Base-by-base conservation (phyloP, 441 rosid genomes). In the Breynia disticha region DNA sequence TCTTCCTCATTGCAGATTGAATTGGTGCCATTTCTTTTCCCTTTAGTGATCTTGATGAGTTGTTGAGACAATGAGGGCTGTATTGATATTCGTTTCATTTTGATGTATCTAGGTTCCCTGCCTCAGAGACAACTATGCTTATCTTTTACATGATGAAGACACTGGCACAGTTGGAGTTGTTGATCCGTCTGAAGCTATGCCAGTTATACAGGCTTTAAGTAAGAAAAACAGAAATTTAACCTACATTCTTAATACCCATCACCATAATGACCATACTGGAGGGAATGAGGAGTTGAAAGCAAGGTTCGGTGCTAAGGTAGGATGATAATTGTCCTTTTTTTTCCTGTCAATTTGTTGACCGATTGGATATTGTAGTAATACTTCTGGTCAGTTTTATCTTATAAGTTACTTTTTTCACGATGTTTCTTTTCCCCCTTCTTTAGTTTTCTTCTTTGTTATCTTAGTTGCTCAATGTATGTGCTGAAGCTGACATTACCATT, bases 91-190 rank as follows among this genome's bases (percentile, higher is more conserved):
- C 49, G 19, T 9, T 53, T 42, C 16, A 45, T 4, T 63, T 64
- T 65, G 24, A 58, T 38, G 22, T 59, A 48, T 63, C n/a, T 75
- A 93, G 99, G 96, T 93, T 65, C 86, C 97, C 2, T 93, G 97
- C 56, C 81, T 83, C 35, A 68, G 69, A 58, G 99, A 93, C 70
- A 84, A 75, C 72, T 93, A 86, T 69, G 97, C 99, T 41, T 93
- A 88, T 74, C 86, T 93, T 57, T 75, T 93, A 53, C 87, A 89
- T 59, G 99, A 93, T 61, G 83, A 71, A 62, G 88, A 89, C 69
- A 93, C 96, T 0, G 99, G 97, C 59, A 93, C 99, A 0, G 97
- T 93, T 67, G 99, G 96, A 56, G 96, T 93, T 22, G 97, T 93
- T 75, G 99, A 93, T 80, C 99, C 97, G 16, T 81, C 83, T 54